These are phyloP conservation scores for Eremothecium sinecaudum DNA, from an alignment of 1,139 yeast species.

Conservation along the genomic window DNA sequence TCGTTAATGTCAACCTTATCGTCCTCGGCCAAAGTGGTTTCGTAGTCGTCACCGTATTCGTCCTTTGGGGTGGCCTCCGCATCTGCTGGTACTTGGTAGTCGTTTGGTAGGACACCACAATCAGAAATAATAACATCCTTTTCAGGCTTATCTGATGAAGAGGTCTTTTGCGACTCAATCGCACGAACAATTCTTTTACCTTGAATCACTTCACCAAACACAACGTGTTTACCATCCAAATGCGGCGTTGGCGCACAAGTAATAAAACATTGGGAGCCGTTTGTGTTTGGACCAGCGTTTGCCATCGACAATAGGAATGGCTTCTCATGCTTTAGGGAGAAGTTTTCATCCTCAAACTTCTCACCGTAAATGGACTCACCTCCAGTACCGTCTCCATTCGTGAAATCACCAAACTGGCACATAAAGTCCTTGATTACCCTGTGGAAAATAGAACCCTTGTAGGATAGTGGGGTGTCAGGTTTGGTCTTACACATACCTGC, in stretches of 20 bases:
- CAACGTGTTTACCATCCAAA: conserved; percentile 91
- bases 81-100: conserved; percentile 42
- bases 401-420: conserved; percentile 97
- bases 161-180: conserved; percentile 59
- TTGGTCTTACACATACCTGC: conserved; percentile 52
- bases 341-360: conserved; percentile 89
- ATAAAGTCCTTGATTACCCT: conserved; percentile 85
- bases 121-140: conserved; percentile 62
- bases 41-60: conserved; percentile 79
- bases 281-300: conserved; percentile 89
- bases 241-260: conserved; percentile 80
- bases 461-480: conserved; percentile 55
- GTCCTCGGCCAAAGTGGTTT: conserved; percentile 68
- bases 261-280: conserved; percentile 91
- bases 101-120: conserved; percentile 66
- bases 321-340: conserved; percentile 60
- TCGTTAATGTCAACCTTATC: conserved; percentile 49
- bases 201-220: conserved; percentile 78
- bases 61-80: conserved; percentile 38
- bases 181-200: conserved; percentile 76
- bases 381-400: conserved; percentile 82
- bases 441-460: conserved; percentile 79
- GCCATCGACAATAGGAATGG: conserved; percentile 95
- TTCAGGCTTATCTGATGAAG: conserved; percentile 52
- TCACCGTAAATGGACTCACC: conserved; percentile 95